Evolutionary conservation across 2,329 filamentous ascomycete genomes (phyloP).

Genomic region (Pestalotiopsis sp.): DNA sequence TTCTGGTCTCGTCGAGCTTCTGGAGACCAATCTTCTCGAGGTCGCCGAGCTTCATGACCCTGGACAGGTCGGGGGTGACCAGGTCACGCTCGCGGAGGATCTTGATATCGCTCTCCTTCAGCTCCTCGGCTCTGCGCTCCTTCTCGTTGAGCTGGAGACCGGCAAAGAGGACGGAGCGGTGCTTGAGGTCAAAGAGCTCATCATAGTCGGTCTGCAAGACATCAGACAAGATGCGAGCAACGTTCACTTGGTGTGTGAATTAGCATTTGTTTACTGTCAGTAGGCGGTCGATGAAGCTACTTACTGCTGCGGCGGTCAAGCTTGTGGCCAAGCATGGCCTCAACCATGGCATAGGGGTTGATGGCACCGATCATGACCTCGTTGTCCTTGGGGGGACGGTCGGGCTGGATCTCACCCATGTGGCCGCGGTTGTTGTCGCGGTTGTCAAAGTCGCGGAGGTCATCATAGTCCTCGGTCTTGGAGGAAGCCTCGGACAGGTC

Average conservation of each 20-base stretch:
- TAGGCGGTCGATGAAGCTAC: neutral
- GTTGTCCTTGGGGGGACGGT: constrained; percentile 38
- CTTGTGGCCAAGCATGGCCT: constrained; percentile 44
- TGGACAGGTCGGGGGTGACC: constrained; percentile 44
- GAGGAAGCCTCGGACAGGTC: constrained; percentile 25
- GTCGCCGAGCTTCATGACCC: constrained; percentile 37
- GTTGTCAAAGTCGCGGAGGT: constrained; percentile 31
- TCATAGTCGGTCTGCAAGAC: constrained; percentile 50
- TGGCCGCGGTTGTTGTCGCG: constrained; percentile 8
- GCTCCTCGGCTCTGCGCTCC: constrained; percentile 38
- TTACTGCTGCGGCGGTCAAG: constrained; percentile 37
- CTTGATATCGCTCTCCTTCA: constrained; percentile 41
- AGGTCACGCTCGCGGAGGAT: constrained; percentile 45
- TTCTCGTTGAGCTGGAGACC: constrained; percentile 43
- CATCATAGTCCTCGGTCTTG: constrained; percentile 36
- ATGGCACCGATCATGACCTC: constrained; percentile 38
- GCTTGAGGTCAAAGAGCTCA: constrained; percentile 49
- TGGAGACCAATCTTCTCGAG: constrained; percentile 43
- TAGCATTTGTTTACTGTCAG: neutral
- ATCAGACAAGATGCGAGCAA: constrained; percentile 39
- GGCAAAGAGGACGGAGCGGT: constrained; percentile 43
- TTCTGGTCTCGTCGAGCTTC: constrained; percentile 35
- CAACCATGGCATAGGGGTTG: constrained; percentile 47
- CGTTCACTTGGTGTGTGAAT: constrained; percentile 17
- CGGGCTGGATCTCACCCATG: constrained; percentile 31